Evolutionary conservation across 2,329 filamentous ascomycete species (phyloP).

Genomic region (Hawksworthiomyces lignivorus): DNA sequence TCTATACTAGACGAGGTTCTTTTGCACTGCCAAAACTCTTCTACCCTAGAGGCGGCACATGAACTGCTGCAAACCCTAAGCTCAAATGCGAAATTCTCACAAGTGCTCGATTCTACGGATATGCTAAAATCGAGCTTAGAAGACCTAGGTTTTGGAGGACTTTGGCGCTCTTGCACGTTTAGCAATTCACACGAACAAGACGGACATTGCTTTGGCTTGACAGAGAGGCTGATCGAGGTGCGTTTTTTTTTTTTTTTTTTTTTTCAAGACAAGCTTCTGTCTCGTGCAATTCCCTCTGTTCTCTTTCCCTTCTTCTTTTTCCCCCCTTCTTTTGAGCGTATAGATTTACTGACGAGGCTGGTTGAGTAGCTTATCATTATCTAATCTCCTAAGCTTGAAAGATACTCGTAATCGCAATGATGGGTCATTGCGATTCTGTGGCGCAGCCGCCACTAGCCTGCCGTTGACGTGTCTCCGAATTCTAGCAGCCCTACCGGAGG

Average conservation of each 20-base stretch:
- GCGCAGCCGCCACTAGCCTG: neutral
- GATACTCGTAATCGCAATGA: too few relatives aligned
- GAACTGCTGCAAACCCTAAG: conserved; percentile 51
- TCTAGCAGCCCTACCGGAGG: neutral
- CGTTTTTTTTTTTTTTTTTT: conserved; percentile 1
- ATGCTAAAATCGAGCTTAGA: conserved; percentile 46
- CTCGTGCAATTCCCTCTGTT: too few relatives aligned
- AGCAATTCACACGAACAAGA: conserved; percentile 41
- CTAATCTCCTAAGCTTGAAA: neutral
- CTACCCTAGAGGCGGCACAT: conserved; percentile 54
- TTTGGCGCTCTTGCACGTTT: conserved; percentile 52
- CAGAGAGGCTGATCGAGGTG: conserved; percentile 55
- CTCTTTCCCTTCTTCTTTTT: neutral
- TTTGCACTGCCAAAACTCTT: conserved; percentile 54
- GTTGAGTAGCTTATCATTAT: conserved; percentile 13
- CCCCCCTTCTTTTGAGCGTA: too few relatives aligned
- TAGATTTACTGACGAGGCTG: neutral
- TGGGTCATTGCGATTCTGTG: neutral
- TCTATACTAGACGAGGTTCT: conserved; percentile 54
- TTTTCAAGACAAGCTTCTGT: too few relatives aligned
- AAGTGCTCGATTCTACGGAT: conserved; percentile 38
- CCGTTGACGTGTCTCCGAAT: neutral
- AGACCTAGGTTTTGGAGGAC: conserved; percentile 54
- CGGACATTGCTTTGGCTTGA: conserved; percentile 44
- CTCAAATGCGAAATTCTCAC: conserved; percentile 43